Evolutionary conservation across 2,329 filamentous ascomycete genomes (phyloP).

Genomic region (Colletotrichum musae): DNA sequence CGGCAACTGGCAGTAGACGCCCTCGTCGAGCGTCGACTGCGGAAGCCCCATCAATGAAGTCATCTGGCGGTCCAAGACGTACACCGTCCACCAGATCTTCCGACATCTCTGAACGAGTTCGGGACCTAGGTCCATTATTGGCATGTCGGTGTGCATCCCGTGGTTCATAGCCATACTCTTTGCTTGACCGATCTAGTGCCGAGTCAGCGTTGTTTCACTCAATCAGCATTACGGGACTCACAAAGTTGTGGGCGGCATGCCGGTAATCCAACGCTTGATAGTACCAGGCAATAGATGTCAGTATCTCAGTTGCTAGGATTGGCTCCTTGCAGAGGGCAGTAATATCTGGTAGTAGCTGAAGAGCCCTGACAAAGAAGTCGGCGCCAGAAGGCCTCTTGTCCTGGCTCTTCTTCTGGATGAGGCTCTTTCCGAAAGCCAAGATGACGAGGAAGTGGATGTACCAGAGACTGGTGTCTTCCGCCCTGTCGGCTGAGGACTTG

Average conservation of each 20-base stretch:
- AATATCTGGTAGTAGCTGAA: slow-evolving; percentile 59
- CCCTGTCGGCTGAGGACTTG: slow-evolving; percentile 36
- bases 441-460: slow-evolving; percentile 69
- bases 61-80: slow-evolving; percentile 68
- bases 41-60: slow-evolving; percentile 68
- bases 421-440: slow-evolving; percentile 69
- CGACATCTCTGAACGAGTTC: slow-evolving; percentile 60
- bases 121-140: slow-evolving; percentile 56
- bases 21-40: slow-evolving; percentile 62
- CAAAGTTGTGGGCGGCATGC: slow-evolving; percentile 60
- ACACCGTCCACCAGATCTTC: slow-evolving; percentile 69
- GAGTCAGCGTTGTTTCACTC: background rate
- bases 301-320: slow-evolving; percentile 62
- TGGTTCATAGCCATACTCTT: slow-evolving; percentile 64
- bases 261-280: slow-evolving; percentile 66
- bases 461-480: slow-evolving; percentile 53
- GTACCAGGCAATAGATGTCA: slow-evolving; percentile 67
- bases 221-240: slow-evolving; percentile 44
- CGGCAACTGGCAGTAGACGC: slow-evolving; percentile 60
- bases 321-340: slow-evolving; percentile 59
- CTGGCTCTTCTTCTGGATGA: slow-evolving; percentile 57
- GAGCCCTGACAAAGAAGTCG: slow-evolving; percentile 61
- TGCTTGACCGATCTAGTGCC: slow-evolving; percentile 62
- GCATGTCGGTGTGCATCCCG: slow-evolving; percentile 69
- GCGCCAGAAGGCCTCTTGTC: slow-evolving; percentile 60